phyloP scores from a whole-genome alignment of 345 rosid genomes.

The Iberis pinnata region DNA sequence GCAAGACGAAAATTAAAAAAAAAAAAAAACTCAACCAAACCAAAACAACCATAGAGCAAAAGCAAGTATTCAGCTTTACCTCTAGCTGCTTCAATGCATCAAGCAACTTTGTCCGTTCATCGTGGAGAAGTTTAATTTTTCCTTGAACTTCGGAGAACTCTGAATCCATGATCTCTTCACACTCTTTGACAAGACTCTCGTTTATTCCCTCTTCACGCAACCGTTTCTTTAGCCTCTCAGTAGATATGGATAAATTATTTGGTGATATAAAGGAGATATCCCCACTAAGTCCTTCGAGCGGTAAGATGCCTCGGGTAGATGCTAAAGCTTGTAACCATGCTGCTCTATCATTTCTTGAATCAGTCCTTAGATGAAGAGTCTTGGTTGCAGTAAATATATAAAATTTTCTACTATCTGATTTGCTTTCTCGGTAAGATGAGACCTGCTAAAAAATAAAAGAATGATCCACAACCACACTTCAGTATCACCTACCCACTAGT shows the following conservation, averaged over 20 bases:
- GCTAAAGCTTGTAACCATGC: slow-evolving; percentile 95
- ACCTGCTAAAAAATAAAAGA: slow-evolving; percentile 49
- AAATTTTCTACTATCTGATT: slow-evolving; percentile 77
- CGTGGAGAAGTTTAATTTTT: slow-evolving; percentile 56
- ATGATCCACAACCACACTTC: slow-evolving; percentile 17
- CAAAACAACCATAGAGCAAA: neutral
- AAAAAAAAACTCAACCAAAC: slow-evolving; percentile 6
- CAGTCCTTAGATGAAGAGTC: slow-evolving; percentile 91
- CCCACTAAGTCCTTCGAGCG: slow-evolving; percentile 52
- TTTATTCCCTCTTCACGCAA: slow-evolving; percentile 60
- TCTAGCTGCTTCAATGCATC: slow-evolving; percentile 73
- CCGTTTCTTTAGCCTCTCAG: slow-evolving; percentile 58
- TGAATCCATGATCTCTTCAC: slow-evolving; percentile 75
- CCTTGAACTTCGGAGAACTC: slow-evolving; percentile 70
- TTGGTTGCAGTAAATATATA: slow-evolving; percentile 90
- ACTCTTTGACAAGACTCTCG: slow-evolving; percentile 69
- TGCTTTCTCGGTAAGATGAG: slow-evolving; percentile 95
- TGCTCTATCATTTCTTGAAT: slow-evolving; percentile 66
- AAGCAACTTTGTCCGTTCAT: slow-evolving; percentile 63
- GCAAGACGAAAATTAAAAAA: slow-evolving; percentile 1
- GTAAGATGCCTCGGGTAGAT: slow-evolving; percentile 53
- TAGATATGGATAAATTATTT: slow-evolving; percentile 59
- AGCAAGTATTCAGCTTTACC: slow-evolving; percentile 39
- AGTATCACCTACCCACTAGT: slow-evolving; percentile 14
- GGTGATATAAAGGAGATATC: slow-evolving; percentile 44